These are phyloP conservation scores for Starmerella apicola DNA, from an alignment of 805 yeast genomes.

Conservation along the genomic window DNA sequence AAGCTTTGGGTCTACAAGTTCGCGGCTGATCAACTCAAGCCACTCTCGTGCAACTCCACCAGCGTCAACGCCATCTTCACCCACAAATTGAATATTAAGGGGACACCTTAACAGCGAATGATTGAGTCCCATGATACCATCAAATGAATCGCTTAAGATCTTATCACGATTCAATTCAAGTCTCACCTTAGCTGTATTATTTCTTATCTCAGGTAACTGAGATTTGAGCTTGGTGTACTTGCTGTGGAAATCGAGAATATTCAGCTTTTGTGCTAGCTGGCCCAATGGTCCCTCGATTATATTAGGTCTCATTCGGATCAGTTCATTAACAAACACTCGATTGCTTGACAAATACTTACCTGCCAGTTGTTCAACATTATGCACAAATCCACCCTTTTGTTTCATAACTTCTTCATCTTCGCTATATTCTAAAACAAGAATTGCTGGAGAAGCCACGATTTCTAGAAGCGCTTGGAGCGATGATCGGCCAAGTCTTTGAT, in stretches of 20 bases:
- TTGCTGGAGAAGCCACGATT: constrained; percentile 89
- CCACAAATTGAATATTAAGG: constrained; percentile 70
- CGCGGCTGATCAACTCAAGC: constrained; percentile 88
- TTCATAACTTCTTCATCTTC: constrained; percentile 63
- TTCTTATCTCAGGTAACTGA: constrained; percentile 30
- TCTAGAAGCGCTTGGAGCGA: constrained; percentile 78
- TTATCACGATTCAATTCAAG: constrained; percentile 74
- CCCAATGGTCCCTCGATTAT: constrained; percentile 94
- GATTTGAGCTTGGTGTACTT: constrained; percentile 76
- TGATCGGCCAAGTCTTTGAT: constrained; percentile 56
- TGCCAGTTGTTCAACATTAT: constrained; percentile 34
- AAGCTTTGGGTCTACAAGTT: constrained; percentile 92
- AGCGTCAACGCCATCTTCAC: constrained; percentile 95
- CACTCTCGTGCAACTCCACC: constrained; percentile 98
- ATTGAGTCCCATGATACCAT: constrained; percentile 66
- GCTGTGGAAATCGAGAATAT: constrained; percentile 86
- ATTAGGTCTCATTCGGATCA: constrained; percentile 84
- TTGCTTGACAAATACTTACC: constrained; percentile 35
- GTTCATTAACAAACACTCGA: constrained; percentile 72
- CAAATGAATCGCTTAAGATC: constrained; percentile 81
- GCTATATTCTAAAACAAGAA: constrained; percentile 44
- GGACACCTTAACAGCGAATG: constrained; percentile 39
- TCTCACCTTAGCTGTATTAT: constrained; percentile 33
- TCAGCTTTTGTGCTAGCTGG: constrained; percentile 74
- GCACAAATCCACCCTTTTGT: constrained; percentile 32